phyloP scores from a whole-genome alignment of 75 land plant species.

The Cunninghamia lanceolata region DNA sequence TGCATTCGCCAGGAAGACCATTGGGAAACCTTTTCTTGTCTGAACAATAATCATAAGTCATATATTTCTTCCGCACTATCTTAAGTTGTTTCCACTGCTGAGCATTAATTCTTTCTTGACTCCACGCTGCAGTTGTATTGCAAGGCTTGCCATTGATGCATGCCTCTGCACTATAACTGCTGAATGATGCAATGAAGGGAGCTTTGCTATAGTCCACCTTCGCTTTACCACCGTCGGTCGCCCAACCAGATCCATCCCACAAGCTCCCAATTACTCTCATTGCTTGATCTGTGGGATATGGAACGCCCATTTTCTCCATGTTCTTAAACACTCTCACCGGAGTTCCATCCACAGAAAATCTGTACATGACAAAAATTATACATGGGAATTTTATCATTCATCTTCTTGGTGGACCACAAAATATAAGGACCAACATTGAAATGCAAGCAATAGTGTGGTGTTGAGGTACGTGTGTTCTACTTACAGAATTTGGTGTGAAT shows the following conservation, averaged over 20 bases:
- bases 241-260: slow-evolving; percentile 49
- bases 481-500: slow-evolving; percentile 25
- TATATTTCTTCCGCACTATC: slow-evolving; percentile 23
- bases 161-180: background rate
- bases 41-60: slow-evolving; percentile 39
- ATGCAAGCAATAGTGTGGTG: too few relatives aligned
- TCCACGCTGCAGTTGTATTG: background rate
- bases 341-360: slow-evolving; percentile 17
- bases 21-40: slow-evolving; percentile 20
- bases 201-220: slow-evolving; percentile 48
- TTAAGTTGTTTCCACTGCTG: slow-evolving; percentile 5
- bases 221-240: slow-evolving; percentile 37
- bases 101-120: slow-evolving; percentile 14
- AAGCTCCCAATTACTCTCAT: slow-evolving; percentile 14
- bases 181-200: slow-evolving; percentile 47
- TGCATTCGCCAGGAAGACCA: slow-evolving; percentile 27
- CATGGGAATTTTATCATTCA: too few relatives aligned
- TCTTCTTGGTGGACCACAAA: too few relatives aligned
- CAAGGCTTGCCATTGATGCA: background rate
- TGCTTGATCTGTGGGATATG: background rate
- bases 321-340: slow-evolving; percentile 25
- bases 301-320: slow-evolving; percentile 24
- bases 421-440: too few relatives aligned
- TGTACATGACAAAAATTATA: background rate
- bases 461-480: background rate